Conservation (phyloP, 2,329 filamentous ascomycete species). For the Drechslera avenae region DNA sequence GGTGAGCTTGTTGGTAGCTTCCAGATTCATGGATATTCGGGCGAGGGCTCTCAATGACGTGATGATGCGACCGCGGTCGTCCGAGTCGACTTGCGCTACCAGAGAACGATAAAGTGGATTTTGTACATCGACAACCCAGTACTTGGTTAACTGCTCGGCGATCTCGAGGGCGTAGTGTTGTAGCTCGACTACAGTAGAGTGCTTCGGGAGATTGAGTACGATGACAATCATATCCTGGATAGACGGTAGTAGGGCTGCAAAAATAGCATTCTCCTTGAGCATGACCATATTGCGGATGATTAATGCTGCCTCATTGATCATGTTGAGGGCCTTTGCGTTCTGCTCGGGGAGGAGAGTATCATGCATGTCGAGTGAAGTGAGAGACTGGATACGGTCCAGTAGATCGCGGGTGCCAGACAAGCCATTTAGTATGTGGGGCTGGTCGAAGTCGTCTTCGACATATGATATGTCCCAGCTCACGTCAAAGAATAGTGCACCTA, state of each 20-base stretch:
- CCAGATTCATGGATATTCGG: slow-evolving; percentile 85
- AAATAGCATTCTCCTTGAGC: slow-evolving; percentile 83
- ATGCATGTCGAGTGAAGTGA: slow-evolving; percentile 64
- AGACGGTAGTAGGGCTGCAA: slow-evolving; percentile 74
- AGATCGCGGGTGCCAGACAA: slow-evolving; percentile 71
- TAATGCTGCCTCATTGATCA: slow-evolving; percentile 83
- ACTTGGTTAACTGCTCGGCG: slow-evolving; percentile 86
- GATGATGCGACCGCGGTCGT: slow-evolving; percentile 82
- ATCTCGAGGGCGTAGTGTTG: slow-evolving; percentile 92
- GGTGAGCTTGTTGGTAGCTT: slow-evolving; percentile 76
- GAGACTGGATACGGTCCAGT: slow-evolving; percentile 70
- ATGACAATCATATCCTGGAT: slow-evolving; percentile 85
- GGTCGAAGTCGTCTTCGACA: slow-evolving; percentile 57
- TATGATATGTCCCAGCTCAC: slow-evolving; percentile 80
- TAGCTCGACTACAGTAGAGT: slow-evolving; percentile 76
- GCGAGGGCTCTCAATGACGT: slow-evolving; percentile 80
- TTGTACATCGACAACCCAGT: slow-evolving; percentile 70
- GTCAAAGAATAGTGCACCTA: slow-evolving; percentile 79
- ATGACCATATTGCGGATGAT: slow-evolving; percentile 97
- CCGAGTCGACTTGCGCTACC: slow-evolving; percentile 57
- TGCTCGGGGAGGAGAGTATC: slow-evolving; percentile 72
- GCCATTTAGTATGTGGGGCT: slow-evolving; percentile 64
- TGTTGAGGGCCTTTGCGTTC: slow-evolving; percentile 72
- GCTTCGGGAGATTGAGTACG: slow-evolving; percentile 74
- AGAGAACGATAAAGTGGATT: slow-evolving; percentile 82